Evolutionary conservation across 2,329 filamentous ascomycete species (phyloP).

Genomic region (Drechslerella dactyloides): DNA sequence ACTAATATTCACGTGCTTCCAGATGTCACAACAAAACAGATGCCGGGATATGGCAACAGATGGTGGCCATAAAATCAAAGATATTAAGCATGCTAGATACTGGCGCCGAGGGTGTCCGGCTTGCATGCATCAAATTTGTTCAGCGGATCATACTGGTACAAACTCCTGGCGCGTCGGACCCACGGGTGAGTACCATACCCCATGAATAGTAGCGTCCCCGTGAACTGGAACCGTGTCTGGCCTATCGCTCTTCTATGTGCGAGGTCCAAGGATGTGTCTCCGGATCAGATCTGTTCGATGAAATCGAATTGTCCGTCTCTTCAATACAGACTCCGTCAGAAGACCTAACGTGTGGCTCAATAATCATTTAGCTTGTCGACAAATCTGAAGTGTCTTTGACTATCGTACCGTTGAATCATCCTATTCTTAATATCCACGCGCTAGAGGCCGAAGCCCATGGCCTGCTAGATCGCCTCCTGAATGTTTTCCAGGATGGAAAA

Average conservation of each 20-base stretch:
- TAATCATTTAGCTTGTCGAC: slow-evolving; percentile 69
- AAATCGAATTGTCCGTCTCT: slow-evolving; percentile 1
- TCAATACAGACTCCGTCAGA: slow-evolving; percentile 15
- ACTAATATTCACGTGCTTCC: slow-evolving; percentile 56
- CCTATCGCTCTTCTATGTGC: slow-evolving; percentile 16
- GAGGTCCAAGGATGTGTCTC: slow-evolving; percentile 23
- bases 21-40: slow-evolving; percentile 89
- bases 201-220: slow-evolving; percentile 27
- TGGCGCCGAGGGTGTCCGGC: slow-evolving; percentile 74
- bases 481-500: slow-evolving; percentile 78
- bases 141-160: slow-evolving; percentile 92
- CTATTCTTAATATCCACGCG: slow-evolving; percentile 76
- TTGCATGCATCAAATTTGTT: slow-evolving; percentile 97
- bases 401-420: slow-evolving; percentile 82
- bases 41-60: slow-evolving; percentile 80
- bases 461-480: slow-evolving; percentile 84
- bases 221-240: slow-evolving; percentile 32
- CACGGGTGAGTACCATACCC: slow-evolving; percentile 69
- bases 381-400: slow-evolving; percentile 84
- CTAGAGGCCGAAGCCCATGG: slow-evolving; percentile 93
- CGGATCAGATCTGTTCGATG: slow-evolving; percentile 4
- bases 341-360: slow-evolving; percentile 36
- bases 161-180: slow-evolving; percentile 82
- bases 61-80: slow-evolving; percentile 84
- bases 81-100: slow-evolving; percentile 89